Conservation (phyloP, 352 stramenopile species). For the Globisporangium alternatum region DNA sequence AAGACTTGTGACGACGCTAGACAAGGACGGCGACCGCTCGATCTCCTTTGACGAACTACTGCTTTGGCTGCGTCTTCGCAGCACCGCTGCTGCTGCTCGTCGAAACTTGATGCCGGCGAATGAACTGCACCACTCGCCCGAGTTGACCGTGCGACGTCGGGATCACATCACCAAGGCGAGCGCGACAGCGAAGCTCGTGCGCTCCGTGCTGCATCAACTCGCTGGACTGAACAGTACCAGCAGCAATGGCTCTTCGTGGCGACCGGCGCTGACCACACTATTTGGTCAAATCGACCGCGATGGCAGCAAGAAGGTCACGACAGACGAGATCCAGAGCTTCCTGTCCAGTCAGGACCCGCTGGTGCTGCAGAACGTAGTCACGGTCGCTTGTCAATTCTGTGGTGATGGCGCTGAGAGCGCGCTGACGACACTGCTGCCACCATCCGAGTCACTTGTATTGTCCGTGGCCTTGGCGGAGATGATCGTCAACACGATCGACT, state of each 20-base stretch:
- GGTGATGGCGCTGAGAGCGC: not conserved
- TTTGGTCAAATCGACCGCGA: slow-evolving; percentile 54
- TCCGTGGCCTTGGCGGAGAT: slow-evolving; percentile 22
- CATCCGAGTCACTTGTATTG: slow-evolving; percentile 6
- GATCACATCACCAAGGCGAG: not conserved
- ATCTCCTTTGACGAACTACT: slow-evolving; percentile 75
- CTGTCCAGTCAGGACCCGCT: slow-evolving; percentile 23
- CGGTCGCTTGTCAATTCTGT: not conserved
- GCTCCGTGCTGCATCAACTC: slow-evolving; percentile 22
- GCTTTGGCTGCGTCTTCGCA: slow-evolving; percentile 45
- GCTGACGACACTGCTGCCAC: not conserved
- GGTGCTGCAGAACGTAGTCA: not conserved
- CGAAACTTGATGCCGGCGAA: not conserved
- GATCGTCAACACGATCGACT: slow-evolving; percentile 43
- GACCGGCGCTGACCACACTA: slow-evolving; percentile 23
- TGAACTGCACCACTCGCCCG: not conserved
- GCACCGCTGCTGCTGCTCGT: not conserved
- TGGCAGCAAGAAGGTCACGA: slow-evolving; percentile 51
- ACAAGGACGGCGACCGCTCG: slow-evolving; percentile 45
- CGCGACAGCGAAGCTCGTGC: slow-evolving; percentile 19
- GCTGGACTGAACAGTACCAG: not conserved
- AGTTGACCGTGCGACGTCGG: not conserved
- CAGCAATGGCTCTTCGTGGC: not conserved
- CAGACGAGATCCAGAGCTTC: slow-evolving; percentile 47
- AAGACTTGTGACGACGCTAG: slow-evolving; percentile 48